These are phyloP conservation scores for Globisporangium rhizosaccharum DNA, from an alignment of 352 stramenopile genomes.

Conservation along the genomic window DNA sequence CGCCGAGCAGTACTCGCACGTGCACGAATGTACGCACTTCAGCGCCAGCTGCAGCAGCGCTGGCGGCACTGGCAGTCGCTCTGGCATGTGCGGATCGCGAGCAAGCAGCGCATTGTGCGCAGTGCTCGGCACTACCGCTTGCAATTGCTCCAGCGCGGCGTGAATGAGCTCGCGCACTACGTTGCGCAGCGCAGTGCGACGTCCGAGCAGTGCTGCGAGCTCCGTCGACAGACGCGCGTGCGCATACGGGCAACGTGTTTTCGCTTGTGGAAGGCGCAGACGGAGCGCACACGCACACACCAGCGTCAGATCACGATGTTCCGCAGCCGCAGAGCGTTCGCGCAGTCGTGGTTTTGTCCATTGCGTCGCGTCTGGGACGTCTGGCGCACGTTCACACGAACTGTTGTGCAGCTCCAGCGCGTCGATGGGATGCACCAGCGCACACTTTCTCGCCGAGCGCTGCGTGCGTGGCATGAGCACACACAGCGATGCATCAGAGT, in stretches of 20 bases:
- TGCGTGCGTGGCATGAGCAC: constrained; percentile 4
- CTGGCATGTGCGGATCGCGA: not conserved
- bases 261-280: constrained; percentile 13
- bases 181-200: constrained; percentile 22
- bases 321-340: constrained; percentile 5
- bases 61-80: not conserved
- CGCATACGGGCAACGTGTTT: constrained; percentile 22
- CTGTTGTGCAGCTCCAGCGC: not conserved
- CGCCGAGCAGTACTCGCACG: not conserved
- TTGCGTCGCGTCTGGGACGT: constrained; percentile 20
- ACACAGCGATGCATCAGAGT: constrained; percentile 3
- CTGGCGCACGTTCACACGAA: constrained; percentile 12
- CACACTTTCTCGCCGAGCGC: not conserved
- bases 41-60: not conserved
- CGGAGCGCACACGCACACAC: not conserved
- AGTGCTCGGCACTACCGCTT: constrained; percentile 12
- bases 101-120: constrained; percentile 4
- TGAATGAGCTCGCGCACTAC: constrained; percentile 15
- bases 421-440: not conserved
- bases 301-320: not conserved
- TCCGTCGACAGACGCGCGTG: constrained; percentile 20
- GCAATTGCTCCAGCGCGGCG: constrained; percentile 19
- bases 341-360: constrained; percentile 25
- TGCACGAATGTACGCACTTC: not conserved
- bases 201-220: constrained; percentile 12